A percentile compares a stretch with the other conserved stretches of the same genome.
These are phyloP conservation scores for Colletotrichum siamense DNA, from an alignment of 2,329 filamentous ascomycete species.

Conservation along the genomic window DNA sequence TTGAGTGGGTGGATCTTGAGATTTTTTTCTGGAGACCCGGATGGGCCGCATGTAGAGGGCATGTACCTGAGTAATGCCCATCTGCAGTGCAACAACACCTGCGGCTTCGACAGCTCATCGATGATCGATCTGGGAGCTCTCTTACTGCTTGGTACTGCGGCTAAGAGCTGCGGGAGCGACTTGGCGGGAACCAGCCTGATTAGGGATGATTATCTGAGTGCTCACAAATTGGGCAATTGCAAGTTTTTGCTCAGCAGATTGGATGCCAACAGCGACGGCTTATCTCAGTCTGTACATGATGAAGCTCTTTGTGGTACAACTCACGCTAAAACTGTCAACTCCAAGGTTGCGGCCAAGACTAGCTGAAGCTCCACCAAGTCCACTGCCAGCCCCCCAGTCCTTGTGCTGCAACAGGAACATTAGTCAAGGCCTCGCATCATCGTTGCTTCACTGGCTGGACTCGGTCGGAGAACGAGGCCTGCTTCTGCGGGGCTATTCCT, in stretches of 20 bases:
- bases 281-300: background rate
- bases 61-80: background rate
- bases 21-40: constrained; percentile 6
- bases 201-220: background rate
- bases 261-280: background rate
- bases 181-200: background rate
- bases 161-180: background rate
- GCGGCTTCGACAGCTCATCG: constrained; percentile 7
- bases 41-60: constrained; percentile 3
- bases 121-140: background rate
- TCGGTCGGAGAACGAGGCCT: background rate
- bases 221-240: background rate
- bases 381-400: background rate
- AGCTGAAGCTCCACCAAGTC: background rate
- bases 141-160: background rate
- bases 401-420: background rate
- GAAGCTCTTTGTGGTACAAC: background rate
- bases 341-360: constrained; percentile 4
- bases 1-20: background rate
- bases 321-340: background rate
- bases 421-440: constrained; percentile 18
- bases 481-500: background rate
- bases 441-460: background rate
- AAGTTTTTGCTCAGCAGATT: background rate
- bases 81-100: background rate